Base-by-base conservation (phyloP, 495 filamentous ascomycete species). In the Neurospora africana region DNA sequence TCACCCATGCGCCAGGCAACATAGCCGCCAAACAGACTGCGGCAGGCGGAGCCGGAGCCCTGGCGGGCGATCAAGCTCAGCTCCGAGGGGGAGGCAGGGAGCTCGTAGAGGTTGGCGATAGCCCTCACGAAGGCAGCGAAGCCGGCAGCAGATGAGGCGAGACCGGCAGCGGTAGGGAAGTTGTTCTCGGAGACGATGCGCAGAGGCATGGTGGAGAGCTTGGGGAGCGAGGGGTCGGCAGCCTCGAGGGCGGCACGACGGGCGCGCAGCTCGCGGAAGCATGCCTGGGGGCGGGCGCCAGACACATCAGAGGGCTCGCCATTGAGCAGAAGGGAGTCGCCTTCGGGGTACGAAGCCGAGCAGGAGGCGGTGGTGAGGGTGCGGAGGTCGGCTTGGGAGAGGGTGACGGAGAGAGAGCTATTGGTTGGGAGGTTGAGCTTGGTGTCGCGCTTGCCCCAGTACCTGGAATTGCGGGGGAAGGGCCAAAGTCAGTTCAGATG, bases 151-250 rank as follows among this genome's bases (percentile, higher is more conserved):
- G 92, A 95, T 68, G 89, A 92, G 33, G 95, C 95, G 23, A 99
- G 90, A 19, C 95, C 95, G n/a, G 95, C 95, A 37, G 95, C 95
- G 33, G 95, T 99, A 70, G 95, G 95, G 88, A 99, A 99, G 86
- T 99, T 99, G 87, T 99, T 99, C 81, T 93, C 90, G 72, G 91
- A 93, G 70, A 94, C 93, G 73, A 98, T 89, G 58, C 90, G 90
- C 69, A 99, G 88, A 30, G 91, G 89, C 74, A 89, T 85, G 68
- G 83, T 78, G 27, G 91, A 91, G 68, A 99, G 87, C 77, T 91
- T 91, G 6, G 95, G 93, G 23, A 96, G 86, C 27, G 89, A 88
- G 1, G 89, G 75, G 78, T 97, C 83, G 58, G 85, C 81, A 69
- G 84, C 83, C 79, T 99, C 95, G 80, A 98, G 86, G 11, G 85